Evolutionary conservation across 179 eudicot genomes (phyloP).

Genomic region (Spinacia oleracea): DNA sequence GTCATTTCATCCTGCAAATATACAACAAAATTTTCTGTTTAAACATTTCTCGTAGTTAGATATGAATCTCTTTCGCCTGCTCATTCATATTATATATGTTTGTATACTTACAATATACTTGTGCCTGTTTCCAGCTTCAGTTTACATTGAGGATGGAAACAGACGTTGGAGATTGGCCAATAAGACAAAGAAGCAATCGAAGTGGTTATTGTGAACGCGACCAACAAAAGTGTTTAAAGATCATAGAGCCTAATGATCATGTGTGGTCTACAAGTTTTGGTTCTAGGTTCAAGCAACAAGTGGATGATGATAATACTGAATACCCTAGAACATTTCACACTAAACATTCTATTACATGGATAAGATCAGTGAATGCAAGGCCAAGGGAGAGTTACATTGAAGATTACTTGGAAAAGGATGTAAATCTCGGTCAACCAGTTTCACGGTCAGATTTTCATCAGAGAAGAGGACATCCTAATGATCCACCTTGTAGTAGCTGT

Average conservation of each 20-base stretch:
- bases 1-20: no score
- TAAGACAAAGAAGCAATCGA: neutral
- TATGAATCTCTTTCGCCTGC: neutral
- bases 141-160: neutral
- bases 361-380: neutral
- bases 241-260: neutral
- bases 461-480: neutral
- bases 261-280: neutral
- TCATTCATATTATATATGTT: neutral
- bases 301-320: neutral
- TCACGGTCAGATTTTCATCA: neutral
- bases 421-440: neutral
- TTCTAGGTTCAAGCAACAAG: neutral
- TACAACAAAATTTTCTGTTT: neutral
- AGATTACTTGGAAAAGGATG: neutral
- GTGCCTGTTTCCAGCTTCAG: neutral
- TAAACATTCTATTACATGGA: neutral
- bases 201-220: neutral
- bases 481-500: neutral
- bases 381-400: neutral
- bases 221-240: slow-evolving; percentile 1
- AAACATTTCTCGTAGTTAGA: no score
- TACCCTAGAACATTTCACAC: neutral
- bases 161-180: neutral
- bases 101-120: no score